These are phyloP conservation scores for Phytophthora colocasiae DNA, from an alignment of 352 stramenopile species.

Conservation along the genomic window DNA sequence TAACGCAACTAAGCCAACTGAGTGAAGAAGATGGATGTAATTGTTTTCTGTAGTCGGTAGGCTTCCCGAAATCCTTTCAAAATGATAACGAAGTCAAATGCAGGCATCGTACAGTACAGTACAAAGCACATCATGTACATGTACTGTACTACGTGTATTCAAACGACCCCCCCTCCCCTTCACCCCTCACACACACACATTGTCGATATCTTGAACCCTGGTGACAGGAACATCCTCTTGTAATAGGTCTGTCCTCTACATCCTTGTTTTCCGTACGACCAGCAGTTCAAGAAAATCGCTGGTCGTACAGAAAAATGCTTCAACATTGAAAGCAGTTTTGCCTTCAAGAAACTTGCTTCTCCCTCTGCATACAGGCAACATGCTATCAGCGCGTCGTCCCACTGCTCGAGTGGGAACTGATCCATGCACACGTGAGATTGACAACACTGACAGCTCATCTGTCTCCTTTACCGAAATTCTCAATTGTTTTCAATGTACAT, in stretches of 20 bases:
- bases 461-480: background rate
- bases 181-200: too few relatives aligned
- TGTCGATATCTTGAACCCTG: too few relatives aligned
- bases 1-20: conserved; percentile 21
- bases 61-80: background rate
- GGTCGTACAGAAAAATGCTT: conserved; percentile 34
- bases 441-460: background rate
- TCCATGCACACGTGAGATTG: conserved; percentile 5
- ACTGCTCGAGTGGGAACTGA: conserved; percentile 3
- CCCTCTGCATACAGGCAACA: background rate
- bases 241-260: conserved; percentile 17
- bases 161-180: too few relatives aligned
- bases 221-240: too few relatives aligned
- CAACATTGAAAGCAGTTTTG: conserved; percentile 4
- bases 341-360: background rate
- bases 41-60: conserved; percentile 14
- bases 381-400: background rate
- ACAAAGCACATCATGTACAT: too few relatives aligned
- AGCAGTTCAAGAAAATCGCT: conserved; percentile 8
- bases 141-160: too few relatives aligned
- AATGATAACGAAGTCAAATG: conserved; percentile 6
- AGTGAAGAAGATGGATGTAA: conserved; percentile 1
- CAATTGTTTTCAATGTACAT: too few relatives aligned
- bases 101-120: background rate
- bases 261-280: conserved; percentile 13